Evolutionary conservation across 495 filamentous ascomycete species (phyloP).

Genomic region (Penicillium fimorum): DNA sequence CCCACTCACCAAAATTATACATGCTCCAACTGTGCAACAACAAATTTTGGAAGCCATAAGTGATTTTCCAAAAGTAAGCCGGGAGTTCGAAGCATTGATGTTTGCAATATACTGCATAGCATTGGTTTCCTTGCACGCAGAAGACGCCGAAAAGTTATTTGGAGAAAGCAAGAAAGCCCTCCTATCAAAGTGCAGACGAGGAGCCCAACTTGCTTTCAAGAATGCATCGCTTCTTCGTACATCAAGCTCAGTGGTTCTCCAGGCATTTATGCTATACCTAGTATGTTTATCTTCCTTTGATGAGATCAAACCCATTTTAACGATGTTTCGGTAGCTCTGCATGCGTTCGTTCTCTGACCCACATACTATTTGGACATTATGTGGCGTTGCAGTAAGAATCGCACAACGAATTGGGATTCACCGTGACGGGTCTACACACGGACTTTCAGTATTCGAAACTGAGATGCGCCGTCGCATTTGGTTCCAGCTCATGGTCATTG

Average conservation of each 20-base stretch:
- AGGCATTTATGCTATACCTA: slow-evolving; percentile 47
- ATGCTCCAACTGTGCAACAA: slow-evolving; percentile 58
- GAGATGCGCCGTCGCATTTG: slow-evolving; percentile 47
- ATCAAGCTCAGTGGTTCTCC: slow-evolving; percentile 42
- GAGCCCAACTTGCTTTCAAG: slow-evolving; percentile 43
- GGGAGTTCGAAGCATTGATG: slow-evolving; percentile 45
- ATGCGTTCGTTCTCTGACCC: slow-evolving; percentile 36
- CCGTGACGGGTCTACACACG: slow-evolving; percentile 37
- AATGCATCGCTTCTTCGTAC: slow-evolving; percentile 49
- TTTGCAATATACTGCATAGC: slow-evolving; percentile 51
- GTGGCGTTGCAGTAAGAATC: slow-evolving; percentile 41
- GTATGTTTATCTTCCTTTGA: slow-evolving; percentile 17
- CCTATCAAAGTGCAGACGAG: slow-evolving; percentile 41
- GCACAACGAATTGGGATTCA: slow-evolving; percentile 48
- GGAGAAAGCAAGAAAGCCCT: slow-evolving; percentile 40
- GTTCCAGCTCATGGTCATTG: slow-evolving; percentile 39
- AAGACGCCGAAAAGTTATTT: slow-evolving; percentile 42
- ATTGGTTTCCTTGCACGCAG: slow-evolving; percentile 36
- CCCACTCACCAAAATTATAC: slow-evolving; percentile 68
- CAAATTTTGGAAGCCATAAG: slow-evolving; percentile 41
- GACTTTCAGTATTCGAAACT: slow-evolving; percentile 42
- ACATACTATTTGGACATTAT: slow-evolving; percentile 44
- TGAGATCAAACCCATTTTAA: slow-evolving; percentile 1
- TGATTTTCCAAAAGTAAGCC: slow-evolving; percentile 31
- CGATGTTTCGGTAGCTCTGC: slow-evolving; percentile 21